phyloP scores from a whole-genome alignment of 352 stramenopile species.

The Phytophthora citrophthora region DNA sequence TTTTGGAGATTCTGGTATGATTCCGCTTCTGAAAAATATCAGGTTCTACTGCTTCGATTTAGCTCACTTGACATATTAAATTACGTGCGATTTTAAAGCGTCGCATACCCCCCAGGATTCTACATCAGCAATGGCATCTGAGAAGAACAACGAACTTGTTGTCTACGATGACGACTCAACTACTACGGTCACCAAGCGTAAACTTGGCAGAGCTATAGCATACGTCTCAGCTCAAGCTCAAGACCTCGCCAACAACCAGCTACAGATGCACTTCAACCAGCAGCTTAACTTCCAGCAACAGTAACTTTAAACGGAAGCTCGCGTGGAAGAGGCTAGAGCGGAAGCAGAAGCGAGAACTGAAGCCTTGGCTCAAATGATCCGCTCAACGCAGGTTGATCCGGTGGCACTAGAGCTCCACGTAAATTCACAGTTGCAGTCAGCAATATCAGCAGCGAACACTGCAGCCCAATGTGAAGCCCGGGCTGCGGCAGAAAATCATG shows the following conservation, averaged over 20 bases:
- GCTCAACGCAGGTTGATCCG: background rate
- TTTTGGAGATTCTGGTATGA: background rate
- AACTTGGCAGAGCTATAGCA: background rate
- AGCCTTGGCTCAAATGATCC: slow-evolving; percentile 6
- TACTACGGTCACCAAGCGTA: background rate
- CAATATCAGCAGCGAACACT: slow-evolving; percentile 1
- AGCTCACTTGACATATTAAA: background rate
- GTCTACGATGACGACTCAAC: background rate
- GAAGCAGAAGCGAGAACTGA: slow-evolving; percentile 1
- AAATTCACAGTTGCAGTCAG: slow-evolving; percentile 5
- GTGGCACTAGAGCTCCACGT: slow-evolving; percentile 6
- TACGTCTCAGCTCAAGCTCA: slow-evolving; percentile 8
- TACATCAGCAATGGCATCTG: too few species aligned
- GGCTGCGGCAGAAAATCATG: slow-evolving; percentile 1
- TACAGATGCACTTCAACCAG: slow-evolving; percentile 1
- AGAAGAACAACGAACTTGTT: background rate
- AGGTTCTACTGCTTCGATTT: too few species aligned
- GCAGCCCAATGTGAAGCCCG: slow-evolving; percentile 3
- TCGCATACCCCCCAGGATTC: background rate
- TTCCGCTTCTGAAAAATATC: too few species aligned
- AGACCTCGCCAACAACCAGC: background rate
- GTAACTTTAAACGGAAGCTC: slow-evolving; percentile 5
- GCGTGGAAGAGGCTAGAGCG: background rate
- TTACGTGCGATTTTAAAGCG: background rate
- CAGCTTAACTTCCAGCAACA: background rate